phyloP scores from a whole-genome alignment of 208 protist species.

The Naegleria fowleri region DNA sequence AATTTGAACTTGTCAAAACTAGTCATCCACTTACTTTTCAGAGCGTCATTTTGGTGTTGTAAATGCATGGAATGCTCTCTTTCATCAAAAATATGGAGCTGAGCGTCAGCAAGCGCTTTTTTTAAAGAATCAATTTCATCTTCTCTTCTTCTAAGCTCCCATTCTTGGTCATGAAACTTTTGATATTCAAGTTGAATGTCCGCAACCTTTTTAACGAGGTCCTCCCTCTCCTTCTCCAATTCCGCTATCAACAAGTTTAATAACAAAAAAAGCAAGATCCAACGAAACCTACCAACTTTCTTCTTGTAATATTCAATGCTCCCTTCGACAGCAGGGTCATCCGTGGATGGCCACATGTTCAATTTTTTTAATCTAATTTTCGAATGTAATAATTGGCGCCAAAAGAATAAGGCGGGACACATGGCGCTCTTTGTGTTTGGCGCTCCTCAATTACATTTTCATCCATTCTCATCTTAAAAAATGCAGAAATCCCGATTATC shows the following conservation, averaged over 20 bases:
- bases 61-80: conserved; percentile 15
- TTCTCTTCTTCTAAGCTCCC: conserved; percentile 20
- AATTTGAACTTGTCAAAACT: neutral
- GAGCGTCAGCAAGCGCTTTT: neutral
- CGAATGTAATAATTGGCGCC: no score
- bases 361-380: neutral
- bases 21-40: neutral
- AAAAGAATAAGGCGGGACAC: no score
- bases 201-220: neutral
- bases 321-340: neutral
- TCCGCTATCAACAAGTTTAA: no score
- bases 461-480: no score
- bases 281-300: neutral
- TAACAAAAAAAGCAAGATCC: no score
- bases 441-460: no score
- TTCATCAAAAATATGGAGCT: conserved; percentile 17
- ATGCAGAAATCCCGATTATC: no score
- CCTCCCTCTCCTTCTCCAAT: neutral
- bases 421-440: no score
- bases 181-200: neutral
- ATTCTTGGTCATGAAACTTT: conserved; percentile 7
- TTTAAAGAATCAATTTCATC: neutral
- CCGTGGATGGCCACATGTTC: neutral
- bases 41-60: conserved; percentile 16
- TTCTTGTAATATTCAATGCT: neutral